These are phyloP conservation scores for Suillus lakei DNA, from an alignment of 768 basidiomycete genomes.

Conservation along the genomic window DNA sequence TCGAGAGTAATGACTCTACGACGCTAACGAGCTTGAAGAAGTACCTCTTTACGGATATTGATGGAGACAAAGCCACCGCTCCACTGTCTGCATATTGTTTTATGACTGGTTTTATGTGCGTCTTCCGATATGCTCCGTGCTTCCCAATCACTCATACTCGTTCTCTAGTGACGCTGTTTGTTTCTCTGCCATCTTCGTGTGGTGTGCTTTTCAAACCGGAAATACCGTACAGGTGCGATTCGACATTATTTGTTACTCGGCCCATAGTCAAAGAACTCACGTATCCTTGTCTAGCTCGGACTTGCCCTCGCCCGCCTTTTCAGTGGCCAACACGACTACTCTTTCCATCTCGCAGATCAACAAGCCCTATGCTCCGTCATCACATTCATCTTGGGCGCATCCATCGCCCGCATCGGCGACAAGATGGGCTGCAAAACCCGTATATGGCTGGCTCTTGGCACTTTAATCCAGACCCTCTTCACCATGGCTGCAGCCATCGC, in stretches of 20 bases:
- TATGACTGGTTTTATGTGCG: constrained; percentile 76
- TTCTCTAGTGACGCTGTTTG: constrained; percentile 60
- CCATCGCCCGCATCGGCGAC: constrained; percentile 76
- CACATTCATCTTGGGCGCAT: constrained; percentile 71
- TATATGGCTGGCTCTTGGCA: constrained; percentile 71
- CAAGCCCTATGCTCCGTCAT: constrained; percentile 77
- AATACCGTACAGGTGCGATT: constrained; percentile 64
- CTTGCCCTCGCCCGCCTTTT: constrained; percentile 80
- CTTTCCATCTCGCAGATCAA: constrained; percentile 78
- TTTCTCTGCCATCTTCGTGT: constrained; percentile 78
- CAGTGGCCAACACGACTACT: constrained; percentile 49
- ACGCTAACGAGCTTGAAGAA: constrained; percentile 15
- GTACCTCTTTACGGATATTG: constrained; percentile 30
- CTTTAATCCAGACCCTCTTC: constrained; percentile 71
- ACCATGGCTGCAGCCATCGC: constrained; percentile 73
- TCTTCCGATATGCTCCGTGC: constrained; percentile 13
- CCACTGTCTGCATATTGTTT: constrained; percentile 69
- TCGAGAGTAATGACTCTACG: constrained; percentile 36
- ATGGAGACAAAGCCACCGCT: constrained; percentile 40
- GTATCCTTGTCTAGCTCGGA: constrained; percentile 54
- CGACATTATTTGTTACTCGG: constrained; percentile 7
- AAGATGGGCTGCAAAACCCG: constrained; percentile 69
- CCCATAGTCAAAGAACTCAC: neutral
- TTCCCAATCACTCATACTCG: neutral
- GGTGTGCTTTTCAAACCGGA: constrained; percentile 83